phyloP scores from a whole-genome alignment of 2,329 filamentous ascomycete species.

The Alternaria brassicae region DNA sequence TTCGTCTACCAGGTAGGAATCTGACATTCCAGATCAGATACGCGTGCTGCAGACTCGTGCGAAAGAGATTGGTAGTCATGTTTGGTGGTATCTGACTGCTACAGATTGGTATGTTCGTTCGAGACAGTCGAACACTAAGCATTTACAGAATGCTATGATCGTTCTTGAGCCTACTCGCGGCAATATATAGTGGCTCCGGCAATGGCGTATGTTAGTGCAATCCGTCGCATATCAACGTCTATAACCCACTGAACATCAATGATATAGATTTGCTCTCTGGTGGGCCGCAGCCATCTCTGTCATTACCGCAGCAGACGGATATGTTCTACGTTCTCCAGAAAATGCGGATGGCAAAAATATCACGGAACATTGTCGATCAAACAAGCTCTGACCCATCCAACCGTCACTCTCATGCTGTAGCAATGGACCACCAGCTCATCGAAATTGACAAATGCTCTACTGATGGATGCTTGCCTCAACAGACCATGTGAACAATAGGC shows the following conservation, averaged over 20 bases:
- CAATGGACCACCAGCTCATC: neutral
- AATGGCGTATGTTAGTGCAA: neutral
- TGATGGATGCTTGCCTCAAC: neutral
- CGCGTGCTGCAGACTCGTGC: neutral
- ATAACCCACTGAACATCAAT: neutral
- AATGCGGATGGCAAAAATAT: constrained; percentile 47
- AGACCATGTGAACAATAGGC: neutral
- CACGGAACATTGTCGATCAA: constrained; percentile 48
- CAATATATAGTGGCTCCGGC: neutral
- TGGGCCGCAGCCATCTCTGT: neutral
- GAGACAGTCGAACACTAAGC: neutral
- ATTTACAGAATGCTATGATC: neutral
- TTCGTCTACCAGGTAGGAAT: neutral
- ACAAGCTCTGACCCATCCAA: neutral
- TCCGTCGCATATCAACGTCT: neutral
- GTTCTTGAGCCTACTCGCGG: neutral
- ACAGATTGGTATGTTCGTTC: constrained; percentile 9
- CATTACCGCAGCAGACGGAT: constrained; percentile 37
- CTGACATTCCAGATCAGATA: neutral
- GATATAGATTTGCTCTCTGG: neutral
- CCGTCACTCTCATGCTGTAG: neutral
- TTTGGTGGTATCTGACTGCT: constrained; percentile 52
- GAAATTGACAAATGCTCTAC: neutral
- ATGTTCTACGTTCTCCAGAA: constrained; percentile 52
- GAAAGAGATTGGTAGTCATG: constrained; percentile 46